Evolutionary conservation across 2,329 filamentous ascomycete genomes (phyloP).

Genomic region (Mycosphaerella arachidis): DNA sequence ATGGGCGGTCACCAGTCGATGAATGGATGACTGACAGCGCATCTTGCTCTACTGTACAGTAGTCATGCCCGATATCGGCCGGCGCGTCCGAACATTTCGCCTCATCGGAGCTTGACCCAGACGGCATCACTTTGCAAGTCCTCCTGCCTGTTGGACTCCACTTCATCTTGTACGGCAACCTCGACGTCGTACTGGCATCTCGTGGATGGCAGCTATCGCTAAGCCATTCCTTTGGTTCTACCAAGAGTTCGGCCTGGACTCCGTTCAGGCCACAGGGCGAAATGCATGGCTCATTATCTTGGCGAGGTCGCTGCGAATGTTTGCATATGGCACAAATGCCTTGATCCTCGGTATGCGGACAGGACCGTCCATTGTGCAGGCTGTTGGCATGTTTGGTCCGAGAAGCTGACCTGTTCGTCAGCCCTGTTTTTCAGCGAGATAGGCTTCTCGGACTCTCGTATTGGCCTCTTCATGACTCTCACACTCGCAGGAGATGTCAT

Average conservation of each 20-base stretch:
- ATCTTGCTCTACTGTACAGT: no score
- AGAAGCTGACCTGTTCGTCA: constrained; percentile 4
- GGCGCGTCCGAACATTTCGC: background rate
- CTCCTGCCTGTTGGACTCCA: background rate
- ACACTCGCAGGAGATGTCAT: constrained; percentile 31
- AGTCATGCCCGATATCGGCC: no score
- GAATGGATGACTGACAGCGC: no score
- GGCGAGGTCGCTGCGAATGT: constrained; percentile 38
- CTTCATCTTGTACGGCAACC: background rate
- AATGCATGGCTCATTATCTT: constrained; percentile 55
- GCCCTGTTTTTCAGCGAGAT: constrained; percentile 34
- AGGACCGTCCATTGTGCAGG: background rate
- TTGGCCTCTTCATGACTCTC: constrained; percentile 35
- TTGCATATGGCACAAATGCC: constrained; percentile 31
- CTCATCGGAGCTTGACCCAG: background rate
- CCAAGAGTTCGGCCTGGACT: constrained; percentile 30
- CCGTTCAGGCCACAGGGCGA: constrained; percentile 30
- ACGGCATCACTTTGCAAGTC: background rate
- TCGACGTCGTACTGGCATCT: constrained; percentile 6
- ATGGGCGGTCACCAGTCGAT: no score
- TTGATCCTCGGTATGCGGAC: constrained; percentile 27
- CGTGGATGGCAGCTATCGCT: constrained; percentile 21
- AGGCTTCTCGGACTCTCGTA: constrained; percentile 29
- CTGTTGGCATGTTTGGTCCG: background rate
- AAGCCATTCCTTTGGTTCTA: constrained; percentile 30